These are phyloP conservation scores for Ophiosphaerella narmari DNA, from an alignment of 2,329 filamentous ascomycete species.

Conservation along the genomic window DNA sequence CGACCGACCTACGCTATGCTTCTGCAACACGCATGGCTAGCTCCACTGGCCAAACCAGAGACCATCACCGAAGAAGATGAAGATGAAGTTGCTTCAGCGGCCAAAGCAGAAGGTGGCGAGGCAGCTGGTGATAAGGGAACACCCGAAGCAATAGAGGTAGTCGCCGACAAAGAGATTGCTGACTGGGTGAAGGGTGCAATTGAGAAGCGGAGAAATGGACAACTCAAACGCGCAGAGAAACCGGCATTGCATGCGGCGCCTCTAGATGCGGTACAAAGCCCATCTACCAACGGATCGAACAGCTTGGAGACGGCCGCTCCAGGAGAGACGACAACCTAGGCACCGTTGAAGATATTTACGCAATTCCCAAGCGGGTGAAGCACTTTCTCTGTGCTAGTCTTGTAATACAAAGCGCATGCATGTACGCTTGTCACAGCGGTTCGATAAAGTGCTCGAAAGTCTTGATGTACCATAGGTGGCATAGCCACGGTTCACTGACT, in stretches of 20 bases:
- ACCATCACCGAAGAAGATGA: conserved; percentile 74
- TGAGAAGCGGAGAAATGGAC: conserved; percentile 66
- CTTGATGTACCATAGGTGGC: too few species aligned
- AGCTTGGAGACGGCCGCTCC: conserved; percentile 25
- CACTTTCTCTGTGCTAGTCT: neutral
- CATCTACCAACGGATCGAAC: conserved; percentile 32
- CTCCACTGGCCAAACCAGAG: conserved; percentile 73
- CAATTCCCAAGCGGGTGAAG: too few species aligned
- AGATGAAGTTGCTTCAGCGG: conserved; percentile 56
- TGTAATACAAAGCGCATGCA: neutral
- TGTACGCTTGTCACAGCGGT: too few species aligned
- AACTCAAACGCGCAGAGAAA: conserved; percentile 57
- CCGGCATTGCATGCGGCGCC: conserved; percentile 89
- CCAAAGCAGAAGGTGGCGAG: conserved; percentile 49
- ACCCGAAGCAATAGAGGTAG: conserved; percentile 33
- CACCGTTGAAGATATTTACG: neutral
- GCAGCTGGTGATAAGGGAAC: conserved; percentile 37
- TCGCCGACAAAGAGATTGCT: conserved; percentile 80
- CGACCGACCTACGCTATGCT: conserved; percentile 94
- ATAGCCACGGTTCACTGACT: too few species aligned
- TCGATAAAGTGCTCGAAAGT: too few species aligned
- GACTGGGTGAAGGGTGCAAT: conserved; percentile 80
- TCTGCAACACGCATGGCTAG: conserved; percentile 86
- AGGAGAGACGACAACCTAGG: conserved; percentile 21
- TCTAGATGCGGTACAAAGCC: conserved; percentile 67